These are phyloP conservation scores for Pichia cephalocereana DNA, from an alignment of 805 yeast genomes.

Conservation along the genomic window DNA sequence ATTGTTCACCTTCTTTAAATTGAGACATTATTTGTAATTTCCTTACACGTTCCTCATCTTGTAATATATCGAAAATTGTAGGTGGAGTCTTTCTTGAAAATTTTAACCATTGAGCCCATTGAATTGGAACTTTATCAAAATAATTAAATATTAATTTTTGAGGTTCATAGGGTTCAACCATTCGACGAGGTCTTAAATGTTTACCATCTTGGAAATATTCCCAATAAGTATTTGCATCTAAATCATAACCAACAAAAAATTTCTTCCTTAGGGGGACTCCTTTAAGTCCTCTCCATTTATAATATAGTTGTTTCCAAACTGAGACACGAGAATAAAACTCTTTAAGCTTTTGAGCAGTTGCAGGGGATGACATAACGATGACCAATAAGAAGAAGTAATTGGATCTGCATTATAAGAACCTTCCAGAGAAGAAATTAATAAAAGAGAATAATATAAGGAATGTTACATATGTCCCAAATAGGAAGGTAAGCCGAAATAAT, in stretches of 20 bases:
- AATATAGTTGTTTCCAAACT: slow-evolving; percentile 38
- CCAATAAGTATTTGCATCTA: slow-evolving; percentile 84
- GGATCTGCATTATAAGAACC: too few relatives aligned
- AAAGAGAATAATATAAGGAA: too few relatives aligned
- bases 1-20: slow-evolving; percentile 37
- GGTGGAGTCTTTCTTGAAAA: slow-evolving; percentile 55
- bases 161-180: slow-evolving; percentile 46
- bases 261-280: slow-evolving; percentile 59
- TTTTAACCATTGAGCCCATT: slow-evolving; percentile 79
- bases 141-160: slow-evolving; percentile 47
- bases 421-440: too few relatives aligned
- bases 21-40: slow-evolving; percentile 41
- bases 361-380: too few relatives aligned
- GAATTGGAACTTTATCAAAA: slow-evolving; percentile 51
- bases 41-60: slow-evolving; percentile 48
- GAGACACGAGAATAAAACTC: slow-evolving; percentile 33
- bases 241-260: slow-evolving; percentile 69
- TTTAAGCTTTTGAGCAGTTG: slow-evolving; percentile 38
- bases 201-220: slow-evolving; percentile 48
- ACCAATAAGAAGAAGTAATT: too few relatives aligned
- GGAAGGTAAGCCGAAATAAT: too few relatives aligned
- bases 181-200: slow-evolving; percentile 42
- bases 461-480: too few relatives aligned
- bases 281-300: slow-evolving; percentile 51
- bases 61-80: slow-evolving; percentile 47